These are phyloP conservation scores for Baudoinia panamericana DNA, from an alignment of 495 filamentous ascomycete species.

Conservation along the genomic window DNA sequence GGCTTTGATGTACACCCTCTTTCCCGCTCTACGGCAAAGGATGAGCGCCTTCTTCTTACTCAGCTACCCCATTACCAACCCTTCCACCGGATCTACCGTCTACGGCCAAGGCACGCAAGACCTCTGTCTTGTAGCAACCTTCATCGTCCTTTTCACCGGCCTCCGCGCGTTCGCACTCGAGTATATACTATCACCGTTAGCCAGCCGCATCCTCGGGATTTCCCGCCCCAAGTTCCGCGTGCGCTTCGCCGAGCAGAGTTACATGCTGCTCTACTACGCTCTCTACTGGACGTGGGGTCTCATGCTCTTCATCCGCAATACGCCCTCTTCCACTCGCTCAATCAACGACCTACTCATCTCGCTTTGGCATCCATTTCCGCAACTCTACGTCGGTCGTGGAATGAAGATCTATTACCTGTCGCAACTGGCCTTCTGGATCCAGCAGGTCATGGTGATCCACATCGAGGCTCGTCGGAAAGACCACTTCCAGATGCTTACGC, in stretches of 20 bases:
- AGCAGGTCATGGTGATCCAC: constrained; percentile 87
- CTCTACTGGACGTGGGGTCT: constrained; percentile 72
- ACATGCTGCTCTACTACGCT: constrained; percentile 67
- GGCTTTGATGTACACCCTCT: constrained; percentile 59
- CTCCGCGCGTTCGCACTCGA: constrained; percentile 77
- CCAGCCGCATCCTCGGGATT: constrained; percentile 52
- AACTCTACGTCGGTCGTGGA: constrained; percentile 52
- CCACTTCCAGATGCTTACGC: constrained; percentile 86
- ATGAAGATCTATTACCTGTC: constrained; percentile 87
- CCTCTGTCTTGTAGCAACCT: constrained; percentile 62
- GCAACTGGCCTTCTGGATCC: constrained; percentile 85
- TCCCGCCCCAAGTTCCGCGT: constrained; percentile 56
- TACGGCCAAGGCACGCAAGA: constrained; percentile 73
- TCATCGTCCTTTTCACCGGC: constrained; percentile 72
- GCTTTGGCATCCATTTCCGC: constrained; percentile 76
- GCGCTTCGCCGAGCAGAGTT: constrained; percentile 86
- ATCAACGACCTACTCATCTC: constrained; percentile 13
- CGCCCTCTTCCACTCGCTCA: not conserved
- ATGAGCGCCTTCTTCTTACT: constrained; percentile 77
- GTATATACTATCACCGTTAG: constrained; percentile 68
- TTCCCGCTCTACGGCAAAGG: constrained; percentile 62
- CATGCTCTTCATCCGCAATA: constrained; percentile 37
- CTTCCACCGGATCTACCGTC: constrained; percentile 44
- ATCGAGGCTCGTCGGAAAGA: constrained; percentile 91
- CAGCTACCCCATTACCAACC: constrained; percentile 45